Base-by-base conservation (phyloP, 2,329 filamentous ascomycete species). In the Trichoderma asperellum region DNA sequence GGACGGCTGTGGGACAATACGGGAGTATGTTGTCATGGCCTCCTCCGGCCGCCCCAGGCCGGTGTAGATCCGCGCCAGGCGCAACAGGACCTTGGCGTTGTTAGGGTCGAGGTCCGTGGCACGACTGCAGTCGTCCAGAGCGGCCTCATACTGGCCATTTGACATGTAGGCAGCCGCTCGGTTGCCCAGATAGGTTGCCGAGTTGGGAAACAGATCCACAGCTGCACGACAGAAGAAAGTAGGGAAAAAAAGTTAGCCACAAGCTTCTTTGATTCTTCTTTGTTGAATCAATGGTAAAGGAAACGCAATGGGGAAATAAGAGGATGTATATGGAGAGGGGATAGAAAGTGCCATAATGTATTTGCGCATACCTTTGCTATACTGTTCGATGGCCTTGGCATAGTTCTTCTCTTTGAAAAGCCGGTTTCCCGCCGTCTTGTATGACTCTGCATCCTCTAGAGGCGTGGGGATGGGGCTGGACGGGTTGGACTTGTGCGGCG, bases 401-500 rank as follows among this genome's bases (percentile, higher is more conserved):
- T 95, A 99, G 77, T 97, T 92, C 78, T 91, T 93, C 72, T 94
- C 92, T 84, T 97, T 98, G 87, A 97, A 99, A 77, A 93, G 95
- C 77, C 96, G 96, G 83, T 99, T 99, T 70, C 96, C 96, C 2
- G 92, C 89, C 75, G 92, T 88, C 85, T 99, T 99, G 87, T 91
- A 97, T 14, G 89, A 86, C 82, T 99, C 96, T 32, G 95, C 93
- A 77, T 97, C 93, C 66, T 95, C 92, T 53, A 82, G 80, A 29
- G 84, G 79, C 43, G 81, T 84, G 56, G 84, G 82, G 61, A 83
- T 82, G 55, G 87, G 88, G 77, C 86, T 89, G 68, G 85, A 85
- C 56, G 87, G 86, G 76, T 86, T 88, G 34, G 87, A 89, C 75
- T 87, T 86, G 81, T 94, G 92, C 70, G 91, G 92, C 63, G 92